Evolutionary conservation across 495 filamentous ascomycete species (phyloP), one percentile per base, ranked within the genome.

Genomic region (Penicillium silybi): DNA sequence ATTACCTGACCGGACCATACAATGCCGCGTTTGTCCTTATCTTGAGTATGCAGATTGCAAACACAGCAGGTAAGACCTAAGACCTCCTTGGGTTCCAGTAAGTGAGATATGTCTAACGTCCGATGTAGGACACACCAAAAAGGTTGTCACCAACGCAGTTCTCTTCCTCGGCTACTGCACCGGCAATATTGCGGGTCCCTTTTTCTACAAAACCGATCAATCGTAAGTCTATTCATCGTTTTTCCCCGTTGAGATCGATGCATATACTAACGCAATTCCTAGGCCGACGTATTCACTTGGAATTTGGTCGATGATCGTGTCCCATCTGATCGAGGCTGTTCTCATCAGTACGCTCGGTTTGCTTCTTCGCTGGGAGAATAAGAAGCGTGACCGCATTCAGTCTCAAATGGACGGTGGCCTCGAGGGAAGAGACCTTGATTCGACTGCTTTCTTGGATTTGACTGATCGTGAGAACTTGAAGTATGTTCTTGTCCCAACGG

Each of bases 231-330:
- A 10, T 26, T 10, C 25, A 16, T 15, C 4, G 32, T 1, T 6
- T 7, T 1, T 16, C 15, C n/a, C 3, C n/a, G n/a, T 17, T 9
- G 13, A 9, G 4, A 34, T 15, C 17, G n/a, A 32, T 13, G 4
- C 29, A 22, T 13, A 17, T 23, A 37, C 49, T 51, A 44, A 58
- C 41, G 8, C 5, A 10, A 27, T 1, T 11, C 17, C 16, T 18
- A 76, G 72, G 17, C 81, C 80, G 17, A 68, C 67, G 4, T 85
- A 85, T 50, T 52, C 62, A 2, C 76, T 84, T 16, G 83, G 81
- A 4, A 82, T 86, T 42, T 83, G 80, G 70, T 79, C 76, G 1
- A 83, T 85, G 72, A 82, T 87, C 46, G 78, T 84, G 6, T 78
- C 76, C 10, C 80, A 85, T 53, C 60, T 83, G 17, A 69, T 79